Evolutionary conservation across 805 yeast genomes (phyloP).

Genomic region (Monosporozyma solicola): DNA sequence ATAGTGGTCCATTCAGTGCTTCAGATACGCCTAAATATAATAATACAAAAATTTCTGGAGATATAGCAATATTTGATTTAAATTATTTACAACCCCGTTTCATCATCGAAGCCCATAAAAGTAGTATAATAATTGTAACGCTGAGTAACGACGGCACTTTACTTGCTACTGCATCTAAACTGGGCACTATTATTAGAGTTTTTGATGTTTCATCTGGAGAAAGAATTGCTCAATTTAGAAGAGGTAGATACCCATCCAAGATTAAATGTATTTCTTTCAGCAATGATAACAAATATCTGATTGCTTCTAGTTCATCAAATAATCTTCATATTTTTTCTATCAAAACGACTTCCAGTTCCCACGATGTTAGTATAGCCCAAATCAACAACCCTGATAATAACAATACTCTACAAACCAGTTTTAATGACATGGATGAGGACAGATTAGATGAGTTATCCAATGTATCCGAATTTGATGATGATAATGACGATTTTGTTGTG

Average conservation of each 20-base stretch:
- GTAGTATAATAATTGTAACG: conserved; percentile 51
- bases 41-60: conserved; percentile 38
- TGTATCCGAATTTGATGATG: conserved; percentile 50
- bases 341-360: not conserved
- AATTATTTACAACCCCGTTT: conserved; percentile 51
- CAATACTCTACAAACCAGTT: not conserved
- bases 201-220: conserved; percentile 52
- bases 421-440: not conserved
- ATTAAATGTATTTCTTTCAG: conserved; percentile 71
- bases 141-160: conserved; percentile 56
- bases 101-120: conserved; percentile 66
- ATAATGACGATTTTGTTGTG: conserved; percentile 1
- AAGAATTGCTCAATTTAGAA: conserved; percentile 52
- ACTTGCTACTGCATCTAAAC: conserved; percentile 65
- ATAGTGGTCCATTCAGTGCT: not conserved
- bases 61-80: conserved; percentile 58
- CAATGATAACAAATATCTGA: conserved; percentile 53
- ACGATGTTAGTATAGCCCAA: not conserved
- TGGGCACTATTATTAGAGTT: conserved; percentile 69
- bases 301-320: conserved; percentile 43
- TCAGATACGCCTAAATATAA: not conserved
- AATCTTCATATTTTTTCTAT: not conserved
- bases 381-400: not conserved
- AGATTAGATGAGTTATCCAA: conserved; percentile 85
- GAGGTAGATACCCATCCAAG: conserved; percentile 76